Percentiles rank a stretch among this genome's conserved stretches.
Conservation (phyloP, 2,329 filamentous ascomycete genomes). For the Botrytis fabae region DNA sequence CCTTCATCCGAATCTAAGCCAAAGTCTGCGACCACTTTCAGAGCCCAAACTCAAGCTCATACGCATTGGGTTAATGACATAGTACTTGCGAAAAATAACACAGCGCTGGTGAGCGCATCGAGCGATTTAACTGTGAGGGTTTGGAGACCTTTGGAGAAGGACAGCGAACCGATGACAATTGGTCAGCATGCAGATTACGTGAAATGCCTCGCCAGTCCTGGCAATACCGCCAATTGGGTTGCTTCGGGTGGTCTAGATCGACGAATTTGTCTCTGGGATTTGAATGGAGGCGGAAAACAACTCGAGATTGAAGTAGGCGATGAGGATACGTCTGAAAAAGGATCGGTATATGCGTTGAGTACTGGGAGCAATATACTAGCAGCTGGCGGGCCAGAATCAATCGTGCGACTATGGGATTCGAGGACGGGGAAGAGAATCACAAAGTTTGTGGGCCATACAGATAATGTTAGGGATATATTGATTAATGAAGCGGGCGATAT, state of each 20-base stretch:
- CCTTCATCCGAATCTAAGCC: slow-evolving; percentile 42
- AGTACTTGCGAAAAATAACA: slow-evolving; percentile 63
- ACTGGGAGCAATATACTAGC: slow-evolving; percentile 80
- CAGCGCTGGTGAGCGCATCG: slow-evolving; percentile 68
- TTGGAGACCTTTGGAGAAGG: slow-evolving; percentile 73
- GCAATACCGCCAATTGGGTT: slow-evolving; percentile 74
- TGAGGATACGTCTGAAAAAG: slow-evolving; percentile 84
- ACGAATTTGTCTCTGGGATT: slow-evolving; percentile 90
- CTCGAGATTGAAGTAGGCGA: slow-evolving; percentile 83
- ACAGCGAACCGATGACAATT: slow-evolving; percentile 70
- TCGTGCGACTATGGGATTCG: slow-evolving; percentile 89
- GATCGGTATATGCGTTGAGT: slow-evolving; percentile 89
- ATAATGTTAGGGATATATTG: slow-evolving; percentile 88
- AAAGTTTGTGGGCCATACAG: slow-evolving; percentile 95
- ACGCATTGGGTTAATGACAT: slow-evolving; percentile 80
- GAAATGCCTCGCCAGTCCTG: slow-evolving; percentile 84
- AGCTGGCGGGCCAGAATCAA: slow-evolving; percentile 90
- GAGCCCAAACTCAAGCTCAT: slow-evolving; percentile 66
- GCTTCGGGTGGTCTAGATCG: slow-evolving; percentile 92
- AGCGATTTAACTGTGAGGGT: slow-evolving; percentile 73
- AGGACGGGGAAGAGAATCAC: slow-evolving; percentile 86
- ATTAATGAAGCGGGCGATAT: slow-evolving; percentile 87
- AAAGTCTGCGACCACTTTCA: slow-evolving; percentile 56
- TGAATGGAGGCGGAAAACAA: slow-evolving; percentile 82
- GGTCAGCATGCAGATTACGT: slow-evolving; percentile 95